Base-by-base conservation (phyloP, 129 eudicot genomes). In the Kitagawia praeruptora region DNA sequence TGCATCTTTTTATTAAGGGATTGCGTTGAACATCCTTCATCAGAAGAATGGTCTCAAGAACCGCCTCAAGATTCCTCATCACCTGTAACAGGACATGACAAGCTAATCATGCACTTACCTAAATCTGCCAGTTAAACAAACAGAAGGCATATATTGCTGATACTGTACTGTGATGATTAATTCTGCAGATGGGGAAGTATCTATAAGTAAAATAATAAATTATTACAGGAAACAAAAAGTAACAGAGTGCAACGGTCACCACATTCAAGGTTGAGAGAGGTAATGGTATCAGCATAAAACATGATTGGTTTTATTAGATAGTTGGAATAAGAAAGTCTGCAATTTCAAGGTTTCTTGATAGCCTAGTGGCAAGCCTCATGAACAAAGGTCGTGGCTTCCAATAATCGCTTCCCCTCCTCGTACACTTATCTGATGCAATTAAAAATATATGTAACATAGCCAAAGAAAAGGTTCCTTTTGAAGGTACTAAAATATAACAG, bases 1-100 rank as follows among this genome's bases (percentile, higher is more conserved):
- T 45, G 10, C 47, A 45, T 75, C 79, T 81, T 80, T 74, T 48
- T 89, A 66, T 85, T 85, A 56, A 85, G 82, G 83, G 91, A 0
- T 4, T 83, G 38, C 86, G 2, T 61, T 25, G 31, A 21, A 10
- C 16, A 53, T 53, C 23, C 47, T 45, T 45, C 47, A 45, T 45
- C 47, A 45, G 9, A 45, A 45, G 3, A 10, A 10, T 3, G 10
- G 7, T 51, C 23, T 58, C 14, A 27, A 10, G 37, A n/a, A n/a
- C 39, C 21, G 34, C 34, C 40, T 25, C 40, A 12, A 66, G 18
- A 4, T 13, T 25, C 19, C 2, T 28, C 13, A 64, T n/a, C 16
- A 28, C 40, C 71, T 66, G 71, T 28, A 66, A 66, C 71, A 66
- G n/a, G 71, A 25, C 71, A 45, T 74, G 31, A n/a, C 49, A n/a